Percentiles rank a stretch among this genome's conserved stretches.
Conservation (phyloP, 2,329 filamentous ascomycete genomes). For the Epichloe coenophiala region DNA sequence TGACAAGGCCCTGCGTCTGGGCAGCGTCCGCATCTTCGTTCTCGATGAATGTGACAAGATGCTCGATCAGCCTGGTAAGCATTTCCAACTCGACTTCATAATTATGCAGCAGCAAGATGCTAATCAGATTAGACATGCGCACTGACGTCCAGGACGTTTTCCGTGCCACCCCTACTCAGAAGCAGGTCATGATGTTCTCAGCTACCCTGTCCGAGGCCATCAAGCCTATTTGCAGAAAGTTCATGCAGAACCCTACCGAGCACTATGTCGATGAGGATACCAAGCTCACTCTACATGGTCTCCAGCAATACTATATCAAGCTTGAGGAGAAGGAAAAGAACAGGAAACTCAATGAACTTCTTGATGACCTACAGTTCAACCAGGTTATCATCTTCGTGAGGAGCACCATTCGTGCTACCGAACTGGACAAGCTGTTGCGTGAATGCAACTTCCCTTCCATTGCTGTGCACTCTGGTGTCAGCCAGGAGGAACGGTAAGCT, state of each 20-base stretch:
- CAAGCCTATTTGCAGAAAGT: constrained; percentile 97
- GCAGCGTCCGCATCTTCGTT: constrained; percentile 90
- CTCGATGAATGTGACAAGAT: constrained; percentile 99
- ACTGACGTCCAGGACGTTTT: constrained; percentile 99
- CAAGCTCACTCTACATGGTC: constrained; percentile 95
- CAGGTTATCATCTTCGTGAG: constrained; percentile 99
- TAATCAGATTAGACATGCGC: constrained; percentile 66
- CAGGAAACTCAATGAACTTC: constrained; percentile 87
- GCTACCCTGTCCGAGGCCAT: constrained; percentile 90
- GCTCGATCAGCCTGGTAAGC: constrained; percentile 93
- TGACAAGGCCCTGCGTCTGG: constrained; percentile 87
- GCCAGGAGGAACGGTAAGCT: constrained; percentile 89
- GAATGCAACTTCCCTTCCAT: constrained; percentile 99
- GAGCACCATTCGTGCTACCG: constrained; percentile 86
- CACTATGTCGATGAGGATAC: constrained; percentile 97
- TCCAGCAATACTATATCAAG: constrained; percentile 97
- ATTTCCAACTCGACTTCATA: neutral
- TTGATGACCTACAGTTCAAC: constrained; percentile 96
- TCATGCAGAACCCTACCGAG: constrained; percentile 98
- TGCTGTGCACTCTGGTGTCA: constrained; percentile 95
- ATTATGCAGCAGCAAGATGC: neutral
- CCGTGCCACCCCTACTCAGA: constrained; percentile 89
- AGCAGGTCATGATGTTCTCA: constrained; percentile 99
- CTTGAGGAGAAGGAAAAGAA: constrained; percentile 97
- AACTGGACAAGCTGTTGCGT: constrained; percentile 88